phyloP scores from a whole-genome alignment of 331 rosid genomes.

The Dryas integrifolia region DNA sequence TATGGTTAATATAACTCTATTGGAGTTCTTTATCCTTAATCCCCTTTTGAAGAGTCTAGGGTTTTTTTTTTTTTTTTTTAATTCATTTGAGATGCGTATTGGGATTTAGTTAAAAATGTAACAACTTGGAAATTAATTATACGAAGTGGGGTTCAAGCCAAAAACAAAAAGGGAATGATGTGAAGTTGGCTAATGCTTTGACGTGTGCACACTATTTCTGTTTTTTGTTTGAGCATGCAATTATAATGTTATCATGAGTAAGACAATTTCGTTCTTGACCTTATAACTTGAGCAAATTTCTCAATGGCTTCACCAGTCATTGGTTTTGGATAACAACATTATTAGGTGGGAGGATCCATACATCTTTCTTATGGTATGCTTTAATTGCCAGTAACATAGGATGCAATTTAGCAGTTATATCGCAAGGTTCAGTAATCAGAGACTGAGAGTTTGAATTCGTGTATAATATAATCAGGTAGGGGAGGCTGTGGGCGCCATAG shows the following conservation, averaged over 20 bases:
- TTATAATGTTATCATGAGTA: no score
- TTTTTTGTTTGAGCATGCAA: background rate
- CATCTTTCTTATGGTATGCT: background rate
- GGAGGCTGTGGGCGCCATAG: background rate
- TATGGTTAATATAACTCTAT: background rate
- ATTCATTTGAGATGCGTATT: background rate
- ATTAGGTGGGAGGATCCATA: background rate
- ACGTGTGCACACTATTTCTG: constrained; percentile 4
- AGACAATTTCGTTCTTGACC: background rate
- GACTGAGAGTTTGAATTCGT: background rate
- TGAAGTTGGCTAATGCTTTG: background rate
- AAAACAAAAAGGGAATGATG: background rate
- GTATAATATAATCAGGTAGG: background rate
- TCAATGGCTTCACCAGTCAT: background rate
- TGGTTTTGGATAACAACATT: background rate
- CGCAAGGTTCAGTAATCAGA: background rate
- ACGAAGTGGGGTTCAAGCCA: background rate
- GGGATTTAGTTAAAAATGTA: background rate
- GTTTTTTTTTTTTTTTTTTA: background rate
- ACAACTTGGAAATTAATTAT: background rate
- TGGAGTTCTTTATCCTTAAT: background rate
- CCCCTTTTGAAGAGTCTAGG: background rate
- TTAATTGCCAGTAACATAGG: background rate
- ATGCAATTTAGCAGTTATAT: background rate
- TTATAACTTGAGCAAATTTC: background rate